Conservation (phyloP, 495 filamentous ascomycete genomes). For the Lepraria neglecta region DNA sequence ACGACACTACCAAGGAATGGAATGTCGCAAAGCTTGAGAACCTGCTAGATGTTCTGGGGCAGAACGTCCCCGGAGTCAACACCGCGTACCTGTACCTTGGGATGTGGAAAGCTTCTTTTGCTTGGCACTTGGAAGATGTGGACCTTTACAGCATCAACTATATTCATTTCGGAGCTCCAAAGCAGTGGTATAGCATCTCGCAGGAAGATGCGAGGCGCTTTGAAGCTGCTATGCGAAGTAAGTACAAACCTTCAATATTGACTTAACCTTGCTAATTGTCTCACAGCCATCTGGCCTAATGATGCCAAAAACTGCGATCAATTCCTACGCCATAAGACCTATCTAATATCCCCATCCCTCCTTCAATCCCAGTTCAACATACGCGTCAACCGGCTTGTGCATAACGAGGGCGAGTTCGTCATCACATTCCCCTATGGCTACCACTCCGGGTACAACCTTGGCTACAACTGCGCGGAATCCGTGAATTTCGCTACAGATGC, state of each 20-base stretch:
- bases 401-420: conserved; percentile 95
- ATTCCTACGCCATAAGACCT: conserved; percentile 95
- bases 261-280: not conserved
- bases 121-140: conserved; percentile 98
- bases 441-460: conserved; percentile 95
- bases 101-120: conserved; percentile 99
- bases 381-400: conserved; percentile 91
- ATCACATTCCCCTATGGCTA: conserved; percentile 99
- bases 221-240: conserved; percentile 88
- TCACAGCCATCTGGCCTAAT: conserved; percentile 70
- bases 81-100: conserved; percentile 97
- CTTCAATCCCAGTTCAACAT: conserved; percentile 84
- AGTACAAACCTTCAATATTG: conserved; percentile 13
- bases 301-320: conserved; percentile 97
- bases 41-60: conserved; percentile 86
- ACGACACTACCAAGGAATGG: conserved; percentile 77
- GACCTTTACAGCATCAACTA: conserved; percentile 99
- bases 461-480: conserved; percentile 98
- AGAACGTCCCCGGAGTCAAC: conserved; percentile 94
- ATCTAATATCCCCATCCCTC: conserved; percentile 87
- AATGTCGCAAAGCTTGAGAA: conserved; percentile 93
- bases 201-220: conserved; percentile 92
- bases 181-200: conserved; percentile 99
- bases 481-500: conserved; percentile 96
- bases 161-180: conserved; percentile 96